These are phyloP conservation scores for Periconia digitata DNA, from an alignment of 2,329 filamentous ascomycete genomes.

Conservation along the genomic window DNA sequence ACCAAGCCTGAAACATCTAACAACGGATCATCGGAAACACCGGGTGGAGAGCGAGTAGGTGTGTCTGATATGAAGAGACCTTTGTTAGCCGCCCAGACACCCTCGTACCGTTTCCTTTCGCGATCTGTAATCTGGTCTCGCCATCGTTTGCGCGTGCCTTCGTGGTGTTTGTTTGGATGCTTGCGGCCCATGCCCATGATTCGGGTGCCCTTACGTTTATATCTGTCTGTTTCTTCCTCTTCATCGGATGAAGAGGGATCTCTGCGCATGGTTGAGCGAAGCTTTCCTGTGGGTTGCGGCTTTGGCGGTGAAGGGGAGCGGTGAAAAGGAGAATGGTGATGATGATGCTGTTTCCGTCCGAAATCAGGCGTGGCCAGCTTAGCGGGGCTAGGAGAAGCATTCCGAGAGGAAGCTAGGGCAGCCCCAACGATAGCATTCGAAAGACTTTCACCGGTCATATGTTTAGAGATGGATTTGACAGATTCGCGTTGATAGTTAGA, in stretches of 20 bases:
- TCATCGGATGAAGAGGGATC: conserved; percentile 42
- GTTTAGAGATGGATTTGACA: conserved; percentile 44
- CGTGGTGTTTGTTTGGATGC: conserved; percentile 72
- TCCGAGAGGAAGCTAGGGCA: conserved; percentile 67
- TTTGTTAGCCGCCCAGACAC: conserved; percentile 75
- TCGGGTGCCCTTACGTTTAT: conserved; percentile 59
- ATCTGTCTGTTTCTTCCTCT: conserved; percentile 59
- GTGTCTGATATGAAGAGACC: conserved; percentile 50
- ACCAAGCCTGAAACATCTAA: conserved; percentile 68
- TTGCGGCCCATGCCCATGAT: conserved; percentile 49
- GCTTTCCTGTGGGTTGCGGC: conserved; percentile 49
- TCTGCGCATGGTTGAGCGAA: conserved; percentile 69
- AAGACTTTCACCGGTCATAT: conserved; percentile 64
- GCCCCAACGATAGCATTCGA: conserved; percentile 76
- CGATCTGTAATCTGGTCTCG: conserved; percentile 70
- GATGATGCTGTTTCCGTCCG: conserved; percentile 39
- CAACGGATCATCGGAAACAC: conserved; percentile 25
- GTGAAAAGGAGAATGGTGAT: conserved; percentile 39
- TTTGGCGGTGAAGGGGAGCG: conserved; percentile 44
- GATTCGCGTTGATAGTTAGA: conserved; percentile 43
- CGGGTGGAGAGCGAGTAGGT: conserved; percentile 17
- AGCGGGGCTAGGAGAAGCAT: conserved; percentile 43
- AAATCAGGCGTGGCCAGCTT: conserved; percentile 39
- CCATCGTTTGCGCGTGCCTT: conserved; percentile 75
- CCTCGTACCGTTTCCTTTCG: conserved; percentile 80